Base-by-base conservation (phyloP, 225 moss, liverwort and hornwort species). In the Takakia lepidozioides region DNA sequence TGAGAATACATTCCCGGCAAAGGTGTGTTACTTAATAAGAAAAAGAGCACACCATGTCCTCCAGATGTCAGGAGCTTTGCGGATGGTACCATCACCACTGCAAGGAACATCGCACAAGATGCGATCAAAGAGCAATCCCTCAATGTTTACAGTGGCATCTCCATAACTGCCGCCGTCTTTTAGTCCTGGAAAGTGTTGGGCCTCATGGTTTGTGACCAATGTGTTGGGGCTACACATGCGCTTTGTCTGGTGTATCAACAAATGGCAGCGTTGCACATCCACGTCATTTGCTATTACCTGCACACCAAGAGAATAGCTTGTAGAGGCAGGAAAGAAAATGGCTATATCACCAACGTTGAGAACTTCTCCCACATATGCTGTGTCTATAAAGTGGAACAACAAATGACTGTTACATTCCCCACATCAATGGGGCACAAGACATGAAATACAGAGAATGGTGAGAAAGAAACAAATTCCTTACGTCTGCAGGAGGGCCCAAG, bases 161-260 rank as follows among this genome's bases (percentile, higher is more conserved):
- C 63, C 73, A 54, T 57, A 57, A 17, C 65, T 70, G 34, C 72
- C 60, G 44, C 50, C 81, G 27, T 70, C 75, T 56, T 71, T 66
- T 49, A 92, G 58, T 44, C 84, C 84, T 48, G 92, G 92, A 38
- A 92, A 87, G 58, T 84, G 92, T 56, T 92, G 92, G 39, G 81
- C 87, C 68, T 92, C 92, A 61, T 92, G 87, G 56, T 92, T 92
- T 29, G 82, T 92, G 47, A 92, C 92, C 58, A 92, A 34, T 49
- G 87, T 87, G 38, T 92, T 87, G 39, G 92, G 87, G 61, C 92
- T 92, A 70, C 92, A 92, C 92, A 92, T 92, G 56, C 92, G 84
- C 53, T 80, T 92, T 16, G 92, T 92, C 55, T 92, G 92, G 57
- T 92, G 92, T 27, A 92, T 87, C 54, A 92, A 69, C 57, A 92